Percentiles rank a stretch among this genome's conserved stretches.
phyloP scores from a whole-genome alignment of 495 filamentous ascomycete species.

The Penicillium dipodomyicola region DNA sequence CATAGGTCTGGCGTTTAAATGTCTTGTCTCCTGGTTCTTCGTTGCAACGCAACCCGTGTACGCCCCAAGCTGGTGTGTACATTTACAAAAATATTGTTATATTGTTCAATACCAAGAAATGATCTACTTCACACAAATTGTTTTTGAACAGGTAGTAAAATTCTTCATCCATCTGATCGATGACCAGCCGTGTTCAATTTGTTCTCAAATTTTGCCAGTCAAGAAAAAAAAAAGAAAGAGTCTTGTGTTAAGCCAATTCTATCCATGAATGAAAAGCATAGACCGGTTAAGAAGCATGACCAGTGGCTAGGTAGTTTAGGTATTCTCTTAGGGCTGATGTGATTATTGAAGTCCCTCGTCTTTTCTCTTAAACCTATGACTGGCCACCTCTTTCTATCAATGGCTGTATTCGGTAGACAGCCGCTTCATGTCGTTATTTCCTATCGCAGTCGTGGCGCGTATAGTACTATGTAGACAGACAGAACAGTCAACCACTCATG shows the following conservation, averaged over 20 bases:
- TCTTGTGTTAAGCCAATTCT: too few relatives aligned
- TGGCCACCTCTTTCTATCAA: neutral
- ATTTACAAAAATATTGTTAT: slow-evolving; percentile 21
- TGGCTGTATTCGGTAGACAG: neutral
- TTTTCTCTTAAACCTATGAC: neutral
- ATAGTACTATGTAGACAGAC: slow-evolving; percentile 49
- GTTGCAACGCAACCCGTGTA: slow-evolving; percentile 14
- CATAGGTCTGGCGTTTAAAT: slow-evolving; percentile 34
- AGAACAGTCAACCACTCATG: slow-evolving; percentile 32
- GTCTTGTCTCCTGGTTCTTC: slow-evolving; percentile 18
- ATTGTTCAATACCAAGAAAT: slow-evolving; percentile 15
- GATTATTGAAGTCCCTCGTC: neutral
- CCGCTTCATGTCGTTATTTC: neutral
- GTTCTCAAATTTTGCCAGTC: too few relatives aligned
- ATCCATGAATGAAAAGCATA: too few relatives aligned
- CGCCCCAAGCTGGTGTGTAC: slow-evolving; percentile 16
- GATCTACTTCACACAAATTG: neutral
- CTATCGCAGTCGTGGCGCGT: neutral
- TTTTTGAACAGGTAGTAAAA: too few relatives aligned
- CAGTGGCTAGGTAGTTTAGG: too few relatives aligned
- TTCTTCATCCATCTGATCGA: too few relatives aligned
- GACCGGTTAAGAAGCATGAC: too few relatives aligned
- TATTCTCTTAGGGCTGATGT: too few relatives aligned
- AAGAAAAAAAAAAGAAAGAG: too few relatives aligned
- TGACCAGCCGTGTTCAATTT: too few relatives aligned